Conservation (phyloP, 495 filamentous ascomycete species). For the Poronia punctata region DNA sequence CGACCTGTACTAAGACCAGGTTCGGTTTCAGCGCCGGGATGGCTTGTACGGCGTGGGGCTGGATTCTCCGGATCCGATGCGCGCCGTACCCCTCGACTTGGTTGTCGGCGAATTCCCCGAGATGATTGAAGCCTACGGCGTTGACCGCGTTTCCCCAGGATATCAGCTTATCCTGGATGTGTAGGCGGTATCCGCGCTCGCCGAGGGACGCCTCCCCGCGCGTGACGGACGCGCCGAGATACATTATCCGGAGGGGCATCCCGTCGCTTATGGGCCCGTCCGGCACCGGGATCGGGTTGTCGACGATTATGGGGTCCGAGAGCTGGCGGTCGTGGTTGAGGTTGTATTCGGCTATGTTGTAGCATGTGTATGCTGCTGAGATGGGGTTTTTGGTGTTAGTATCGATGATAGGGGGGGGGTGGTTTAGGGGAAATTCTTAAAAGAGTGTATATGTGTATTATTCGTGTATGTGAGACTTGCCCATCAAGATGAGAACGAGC, state of each 20-base stretch:
- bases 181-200: conserved; percentile 21
- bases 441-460: too few relatives aligned
- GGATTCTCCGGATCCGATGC: conserved; percentile 19
- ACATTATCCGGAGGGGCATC: conserved; percentile 23
- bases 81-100: conserved; percentile 23
- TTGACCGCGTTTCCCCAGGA: conserved; percentile 21
- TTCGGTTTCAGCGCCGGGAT: conserved; percentile 21
- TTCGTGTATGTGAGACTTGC: conserved; percentile 3
- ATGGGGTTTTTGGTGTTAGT: too few relatives aligned
- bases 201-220: conserved; percentile 23
- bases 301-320: not conserved
- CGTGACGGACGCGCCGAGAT: conserved; percentile 21
- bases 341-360: too few relatives aligned
- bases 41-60: conserved; percentile 11
- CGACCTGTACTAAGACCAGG: conserved; percentile 25
- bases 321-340: conserved; percentile 14
- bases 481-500: conserved; percentile 4
- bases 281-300: not conserved
- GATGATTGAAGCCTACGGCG: conserved; percentile 24
- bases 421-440: too few relatives aligned
- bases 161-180: conserved; percentile 19
- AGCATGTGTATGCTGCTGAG: too few relatives aligned
- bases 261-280: conserved; percentile 12
- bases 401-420: too few relatives aligned
- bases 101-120: conserved; percentile 24